Evolutionary conservation across 176 grass and related monocot genomes (phyloP), one percentile per base, ranked within the genome.

Genomic region (Triticum urartu): DNA sequence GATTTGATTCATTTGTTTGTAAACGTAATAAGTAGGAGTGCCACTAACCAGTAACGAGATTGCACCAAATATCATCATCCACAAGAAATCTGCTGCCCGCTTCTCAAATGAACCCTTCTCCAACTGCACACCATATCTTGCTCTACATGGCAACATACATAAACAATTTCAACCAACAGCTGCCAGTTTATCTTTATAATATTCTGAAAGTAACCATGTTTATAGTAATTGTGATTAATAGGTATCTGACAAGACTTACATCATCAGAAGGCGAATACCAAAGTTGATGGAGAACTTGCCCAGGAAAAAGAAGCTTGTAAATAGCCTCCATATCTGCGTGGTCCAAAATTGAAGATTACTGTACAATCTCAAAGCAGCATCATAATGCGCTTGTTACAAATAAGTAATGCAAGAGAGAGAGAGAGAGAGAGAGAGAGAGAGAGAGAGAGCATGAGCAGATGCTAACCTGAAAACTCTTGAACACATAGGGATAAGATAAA

Each of bases 41-140:
- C 14, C 32, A 82, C 81, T 79, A 47, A 98, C 91, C 91, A 95
- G 81, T 69, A 95, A 74, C 72, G 91, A 93, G 62, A 92, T 39
- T 39, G 86, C 93, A 75, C 95, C 89, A 73, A 98, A 90, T 80
- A 98, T 95, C 95, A 98, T 95, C 95, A 95, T 93, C 92, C 93
- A 98, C 70, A 98, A 93, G 70, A 93, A 95, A 87, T 98, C 95
- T 78, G 93, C 93, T 78, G 95, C 90, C n/a, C 93, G 83, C 36
- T 86, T 95, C 26, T 90, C 91, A 80, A 98, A 98, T 39, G 83
- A 86, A 76, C 91, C 95, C 14, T 93, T 93, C 75, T 98, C 95
- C 87, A 98, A 81, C 64, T 95, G 91, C 47, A 98, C 93, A 83
- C 93, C 95, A 89, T 98, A 98, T 48, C 95, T 89, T 87, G 95